Evolutionary conservation across 177 flowering plant species (phyloP), one percentile per base, ranked within the genome.

Genomic region (Viscum album): DNA sequence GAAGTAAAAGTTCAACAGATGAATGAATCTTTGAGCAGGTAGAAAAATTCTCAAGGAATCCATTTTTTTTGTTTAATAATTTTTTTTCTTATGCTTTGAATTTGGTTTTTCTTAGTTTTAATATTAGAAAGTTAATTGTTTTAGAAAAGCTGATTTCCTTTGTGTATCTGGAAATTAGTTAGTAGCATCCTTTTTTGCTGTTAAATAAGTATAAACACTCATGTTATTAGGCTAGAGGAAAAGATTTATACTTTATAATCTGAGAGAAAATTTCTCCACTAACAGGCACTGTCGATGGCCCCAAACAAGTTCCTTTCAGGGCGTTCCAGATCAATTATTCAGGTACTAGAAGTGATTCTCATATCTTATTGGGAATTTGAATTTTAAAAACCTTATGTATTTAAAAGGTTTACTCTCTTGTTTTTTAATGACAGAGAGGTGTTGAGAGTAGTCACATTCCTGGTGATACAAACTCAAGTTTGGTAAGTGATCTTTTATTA

Each of bases 261-360:
- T 65, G 99, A 95, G 79, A 95, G 89, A 78, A 81, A 92, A 85
- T 98, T 95, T 59, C 83, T 95, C 58, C 94, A 95, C 47, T 98
- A 95, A 79, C 98, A 95, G 72, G 89, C 98, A 68, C 82, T 92
- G 36, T 85, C 96, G 69, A 88, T 95, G 82, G 89, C 94, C 71
- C 91, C 98, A 60, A 86, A 83, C 70, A 90, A 89, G 76, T 83
- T 86, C 78, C 87, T 90, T 45, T 84, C 94, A 16, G 88, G 84
- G 62, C 89, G 92, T 64, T 85, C 97, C 39, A 90, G 86, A 78
- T 95, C 97, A 62, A 84, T 83, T 67, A 66, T 90, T 62, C 99
- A 88, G 97, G 99, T 92, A 83, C 16, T 75, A 30, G 21, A 60
- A 39, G 52, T 63, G 13, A 54, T 35, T 56, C 50, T 66, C 58